Evolutionary conservation across 352 stramenopile genomes (phyloP).

Genomic region (Pythium utonaiense): DNA sequence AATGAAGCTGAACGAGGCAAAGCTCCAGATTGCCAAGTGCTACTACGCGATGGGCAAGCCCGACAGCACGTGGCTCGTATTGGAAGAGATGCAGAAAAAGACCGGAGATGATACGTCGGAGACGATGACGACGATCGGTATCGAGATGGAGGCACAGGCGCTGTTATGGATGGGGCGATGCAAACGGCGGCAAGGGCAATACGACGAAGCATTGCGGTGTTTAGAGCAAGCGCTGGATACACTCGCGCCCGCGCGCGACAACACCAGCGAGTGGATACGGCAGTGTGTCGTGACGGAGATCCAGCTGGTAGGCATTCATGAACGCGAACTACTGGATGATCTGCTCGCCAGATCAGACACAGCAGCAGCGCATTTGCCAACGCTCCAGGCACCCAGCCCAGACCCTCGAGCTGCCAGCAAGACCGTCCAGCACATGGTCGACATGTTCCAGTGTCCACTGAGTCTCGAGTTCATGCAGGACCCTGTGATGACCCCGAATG

Average conservation of each 20-base stretch:
- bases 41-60: slow-evolving; percentile 52
- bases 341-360: slow-evolving; percentile 27
- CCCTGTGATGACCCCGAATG: slow-evolving; percentile 64
- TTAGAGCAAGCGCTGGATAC: slow-evolving; percentile 58
- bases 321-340: slow-evolving; percentile 41
- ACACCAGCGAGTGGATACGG: slow-evolving; percentile 41
- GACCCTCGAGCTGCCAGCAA: slow-evolving; percentile 26
- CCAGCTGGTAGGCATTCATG: slow-evolving; percentile 49
- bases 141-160: slow-evolving; percentile 38
- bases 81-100: slow-evolving; percentile 23
- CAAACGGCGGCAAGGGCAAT: slow-evolving; percentile 46
- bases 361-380: not conserved
- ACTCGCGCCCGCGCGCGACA: slow-evolving; percentile 30
- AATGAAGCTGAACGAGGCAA: slow-evolving; percentile 38
- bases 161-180: slow-evolving; percentile 65
- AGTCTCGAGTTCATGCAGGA: slow-evolving; percentile 79
- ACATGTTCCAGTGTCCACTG: slow-evolving; percentile 65
- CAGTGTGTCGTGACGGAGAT: slow-evolving; percentile 62
- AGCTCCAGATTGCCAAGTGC: slow-evolving; percentile 56
- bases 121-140: slow-evolving; percentile 16
- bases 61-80: slow-evolving; percentile 28
- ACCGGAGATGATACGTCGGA: slow-evolving; percentile 40
- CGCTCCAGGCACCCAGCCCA: not conserved
- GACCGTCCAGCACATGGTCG: slow-evolving; percentile 63
- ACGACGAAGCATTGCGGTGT: slow-evolving; percentile 41